A percentile compares a stretch with the other conserved stretches of the same genome.
Evolutionary conservation across 441 rosid genomes (phyloP).

Genomic region (Gossypium armourianum): DNA sequence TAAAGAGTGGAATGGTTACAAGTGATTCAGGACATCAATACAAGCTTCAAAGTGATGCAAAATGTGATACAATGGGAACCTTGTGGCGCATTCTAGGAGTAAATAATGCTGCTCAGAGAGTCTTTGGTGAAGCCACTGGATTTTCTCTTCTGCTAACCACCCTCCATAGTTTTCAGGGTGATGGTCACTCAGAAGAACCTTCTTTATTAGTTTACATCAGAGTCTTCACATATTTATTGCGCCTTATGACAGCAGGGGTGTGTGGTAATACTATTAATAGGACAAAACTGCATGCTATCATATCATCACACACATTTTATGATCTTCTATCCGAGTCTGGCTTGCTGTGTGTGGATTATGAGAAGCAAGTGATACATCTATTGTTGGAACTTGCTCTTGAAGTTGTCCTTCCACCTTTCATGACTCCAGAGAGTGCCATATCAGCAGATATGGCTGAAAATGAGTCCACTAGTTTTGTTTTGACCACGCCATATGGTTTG

Average conservation of each 20-base stretch:
- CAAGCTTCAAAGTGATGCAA: constrained; percentile 80
- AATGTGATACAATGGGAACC: constrained; percentile 94
- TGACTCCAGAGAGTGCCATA: constrained; percentile 41
- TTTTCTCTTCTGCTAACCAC: constrained; percentile 93
- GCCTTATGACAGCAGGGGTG: constrained; percentile 87
- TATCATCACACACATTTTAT: constrained; percentile 81
- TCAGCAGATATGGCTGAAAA: constrained; percentile 39
- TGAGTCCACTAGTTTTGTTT: constrained; percentile 40
- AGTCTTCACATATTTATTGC: constrained; percentile 74
- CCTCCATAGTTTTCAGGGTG: constrained; percentile 82
- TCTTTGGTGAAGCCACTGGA: constrained; percentile 95
- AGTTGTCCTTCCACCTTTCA: constrained; percentile 83
- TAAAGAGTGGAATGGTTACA: constrained; percentile 97
- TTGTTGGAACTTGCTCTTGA: constrained; percentile 93
- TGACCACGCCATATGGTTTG: constrained; percentile 51
- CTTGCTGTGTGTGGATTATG: constrained; percentile 83
- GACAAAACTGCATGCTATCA: constrained; percentile 67
- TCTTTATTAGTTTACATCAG: constrained; percentile 45
- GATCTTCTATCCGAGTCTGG: constrained; percentile 94
- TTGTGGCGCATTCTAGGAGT: constrained; percentile 92
- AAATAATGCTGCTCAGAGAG: constrained; percentile 74
- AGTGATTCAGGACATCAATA: constrained; percentile 82
- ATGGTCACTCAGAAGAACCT: constrained; percentile 47
- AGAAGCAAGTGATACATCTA: constrained; percentile 90
- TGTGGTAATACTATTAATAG: constrained; percentile 70